Conservation (phyloP, 805 yeast species). For the Zygosaccharomyces gambellarensis region DNA sequence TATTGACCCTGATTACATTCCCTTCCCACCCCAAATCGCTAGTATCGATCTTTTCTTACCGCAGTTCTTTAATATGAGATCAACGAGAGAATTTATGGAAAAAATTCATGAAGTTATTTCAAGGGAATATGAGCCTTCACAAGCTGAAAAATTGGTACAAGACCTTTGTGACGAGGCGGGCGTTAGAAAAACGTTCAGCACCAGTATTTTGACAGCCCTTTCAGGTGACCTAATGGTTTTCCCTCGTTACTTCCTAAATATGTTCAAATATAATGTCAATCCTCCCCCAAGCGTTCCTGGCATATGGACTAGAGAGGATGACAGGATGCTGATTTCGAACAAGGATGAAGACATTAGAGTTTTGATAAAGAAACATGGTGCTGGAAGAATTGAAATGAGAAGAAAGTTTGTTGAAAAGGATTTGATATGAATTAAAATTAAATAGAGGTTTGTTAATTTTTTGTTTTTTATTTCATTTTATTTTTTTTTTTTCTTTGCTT, state of each 20-base stretch:
- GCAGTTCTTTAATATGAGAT: constrained; percentile 29
- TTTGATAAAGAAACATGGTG: constrained; percentile 38
- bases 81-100: constrained; percentile 32
- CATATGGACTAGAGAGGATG: constrained; percentile 44
- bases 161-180: constrained; percentile 41
- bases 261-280: constrained; percentile 38
- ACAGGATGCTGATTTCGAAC: constrained; percentile 34
- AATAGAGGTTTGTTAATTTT: neutral
- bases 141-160: constrained; percentile 41
- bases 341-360: constrained; percentile 35
- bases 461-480: neutral
- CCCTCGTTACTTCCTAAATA: constrained; percentile 39
- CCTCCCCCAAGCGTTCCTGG: constrained; percentile 44
- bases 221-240: constrained; percentile 43
- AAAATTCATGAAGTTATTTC: constrained; percentile 39
- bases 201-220: constrained; percentile 39
- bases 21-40: constrained; percentile 36
- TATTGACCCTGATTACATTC: constrained; percentile 27
- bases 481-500: neutral
- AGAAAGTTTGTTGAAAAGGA: constrained; percentile 38
- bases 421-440: constrained; percentile 21
- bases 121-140: constrained; percentile 39
- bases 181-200: constrained; percentile 40
- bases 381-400: constrained; percentile 40
- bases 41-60: constrained; percentile 31